Evolutionary conservation across 2,329 filamentous ascomycete species (phyloP).

Genomic region (Metarhizium anisopliae): DNA sequence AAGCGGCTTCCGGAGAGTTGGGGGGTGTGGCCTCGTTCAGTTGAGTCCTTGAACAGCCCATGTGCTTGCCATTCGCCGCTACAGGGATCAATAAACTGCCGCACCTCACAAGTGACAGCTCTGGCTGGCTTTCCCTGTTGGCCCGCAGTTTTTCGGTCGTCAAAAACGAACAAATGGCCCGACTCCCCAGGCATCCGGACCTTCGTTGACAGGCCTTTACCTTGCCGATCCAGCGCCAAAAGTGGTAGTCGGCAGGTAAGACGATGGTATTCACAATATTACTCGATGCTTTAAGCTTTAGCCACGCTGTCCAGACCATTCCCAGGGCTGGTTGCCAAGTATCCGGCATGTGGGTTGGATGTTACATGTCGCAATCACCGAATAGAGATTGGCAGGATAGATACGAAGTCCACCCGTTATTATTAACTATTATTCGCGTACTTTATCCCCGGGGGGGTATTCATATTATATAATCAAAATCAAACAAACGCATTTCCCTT

Average conservation of each 20-base stretch:
- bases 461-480: neutral
- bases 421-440: neutral
- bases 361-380: neutral
- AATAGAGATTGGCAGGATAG: neutral
- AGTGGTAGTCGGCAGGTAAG: neutral
- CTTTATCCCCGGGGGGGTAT: neutral
- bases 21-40: neutral
- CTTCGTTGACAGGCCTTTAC: neutral
- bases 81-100: neutral
- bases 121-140: neutral
- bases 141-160: neutral
- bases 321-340: neutral
- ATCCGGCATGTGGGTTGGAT: neutral
- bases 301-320: neutral
- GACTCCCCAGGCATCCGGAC: neutral
- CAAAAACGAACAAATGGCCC: neutral
- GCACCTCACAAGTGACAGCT: neutral
- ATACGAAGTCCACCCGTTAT: neutral
- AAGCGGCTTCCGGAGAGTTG: neutral
- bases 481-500: neutral
- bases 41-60: neutral
- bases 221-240: neutral
- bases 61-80: neutral
- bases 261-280: no score
- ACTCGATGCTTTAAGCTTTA: neutral